Evolutionary conservation across 495 filamentous ascomycete species (phyloP), one percentile per base, ranked within the genome.

Genomic region (Amorphotheca resinae): DNA sequence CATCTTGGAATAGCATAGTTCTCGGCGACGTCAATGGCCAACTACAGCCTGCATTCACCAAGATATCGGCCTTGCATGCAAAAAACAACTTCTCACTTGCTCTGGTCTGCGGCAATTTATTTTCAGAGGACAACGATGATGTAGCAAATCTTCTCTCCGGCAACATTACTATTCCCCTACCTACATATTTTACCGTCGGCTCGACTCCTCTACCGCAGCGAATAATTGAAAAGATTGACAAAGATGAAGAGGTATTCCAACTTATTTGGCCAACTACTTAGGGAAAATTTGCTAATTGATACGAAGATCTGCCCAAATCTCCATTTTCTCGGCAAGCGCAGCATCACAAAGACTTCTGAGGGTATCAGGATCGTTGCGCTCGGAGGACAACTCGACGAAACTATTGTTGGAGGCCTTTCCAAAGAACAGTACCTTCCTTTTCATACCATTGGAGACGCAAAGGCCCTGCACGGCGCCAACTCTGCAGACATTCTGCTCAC

Each of bases 51-150:
- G 75, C 81, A 0, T 91, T 96, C 62, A 65, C 70, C 37, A 96
- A 93, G 59, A 66, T 94, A 8, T 61, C 77, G 1, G 73, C 78
- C 16, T 62, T 95, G 6, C 86, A 96, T 44, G 58, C 69, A 21
- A 95, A 95, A 61, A 88, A 93, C 55, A 70, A 65, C 48, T 95
- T 96, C 59, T 67, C 83, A 11, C 79, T 95, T 47, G 85, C 84
- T 3, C 76, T 98, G 38, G 63, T 93, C 32, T 70, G 77, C 15
- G 91, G 91, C 40, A 80, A 95, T 51, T 69, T 96, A 5, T 98
- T 95, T 53, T 53, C 65, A 2, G 68, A 74, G 40, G 68, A 73
- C 32, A 68, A 79, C 22, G 67, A 72, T 3, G 66, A 76, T 38
- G 63, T 93, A 6, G 61, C 64, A 14, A 68, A 70, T 5, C 69